Evolutionary conservation across 2,329 filamentous ascomycete species (phyloP).

Genomic region (Xylaria digitata): DNA sequence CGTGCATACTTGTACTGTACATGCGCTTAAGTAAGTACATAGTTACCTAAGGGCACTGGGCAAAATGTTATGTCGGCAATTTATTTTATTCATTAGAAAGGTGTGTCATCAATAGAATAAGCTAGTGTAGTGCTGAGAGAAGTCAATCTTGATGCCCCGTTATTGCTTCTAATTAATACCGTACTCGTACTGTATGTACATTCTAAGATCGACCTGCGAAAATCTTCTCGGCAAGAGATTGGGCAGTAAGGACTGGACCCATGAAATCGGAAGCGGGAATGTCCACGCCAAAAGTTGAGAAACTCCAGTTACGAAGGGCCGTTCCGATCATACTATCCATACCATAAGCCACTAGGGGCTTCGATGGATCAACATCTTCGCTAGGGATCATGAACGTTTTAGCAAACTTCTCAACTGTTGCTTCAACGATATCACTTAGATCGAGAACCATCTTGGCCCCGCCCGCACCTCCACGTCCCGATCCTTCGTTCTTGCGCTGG

Average conservation of each 20-base stretch:
- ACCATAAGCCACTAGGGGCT: slow-evolving; percentile 34
- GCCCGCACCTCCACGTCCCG: slow-evolving; percentile 29
- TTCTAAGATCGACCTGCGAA: slow-evolving; percentile 23
- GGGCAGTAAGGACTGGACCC: slow-evolving; percentile 31
- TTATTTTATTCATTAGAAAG: too few species aligned
- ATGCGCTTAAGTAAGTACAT: too few species aligned
- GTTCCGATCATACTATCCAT: slow-evolving; percentile 39
- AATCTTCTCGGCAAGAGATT: slow-evolving; percentile 33
- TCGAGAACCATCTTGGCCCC: slow-evolving; percentile 29
- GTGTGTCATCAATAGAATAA: too few species aligned
- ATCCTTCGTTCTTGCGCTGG: slow-evolving; percentile 28
- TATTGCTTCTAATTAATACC: neutral
- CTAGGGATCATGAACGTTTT: slow-evolving; percentile 35
- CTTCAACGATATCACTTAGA: slow-evolving; percentile 28
- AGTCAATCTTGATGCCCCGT: too few species aligned
- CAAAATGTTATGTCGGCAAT: too few species aligned
- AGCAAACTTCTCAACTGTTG: slow-evolving; percentile 35
- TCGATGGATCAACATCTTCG: slow-evolving; percentile 33
- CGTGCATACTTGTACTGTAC: too few species aligned
- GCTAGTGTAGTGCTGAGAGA: too few species aligned
- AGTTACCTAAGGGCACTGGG: too few species aligned
- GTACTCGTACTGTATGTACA: too few species aligned
- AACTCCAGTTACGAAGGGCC: slow-evolving; percentile 36
- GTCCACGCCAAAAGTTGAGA: slow-evolving; percentile 32
- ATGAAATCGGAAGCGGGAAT: slow-evolving; percentile 33